A percentile compares a stretch with the other conserved stretches of the same genome.
Evolutionary conservation across 2,329 filamentous ascomycete species (phyloP).

Genomic region (Akanthomyces dipterigenus): DNA sequence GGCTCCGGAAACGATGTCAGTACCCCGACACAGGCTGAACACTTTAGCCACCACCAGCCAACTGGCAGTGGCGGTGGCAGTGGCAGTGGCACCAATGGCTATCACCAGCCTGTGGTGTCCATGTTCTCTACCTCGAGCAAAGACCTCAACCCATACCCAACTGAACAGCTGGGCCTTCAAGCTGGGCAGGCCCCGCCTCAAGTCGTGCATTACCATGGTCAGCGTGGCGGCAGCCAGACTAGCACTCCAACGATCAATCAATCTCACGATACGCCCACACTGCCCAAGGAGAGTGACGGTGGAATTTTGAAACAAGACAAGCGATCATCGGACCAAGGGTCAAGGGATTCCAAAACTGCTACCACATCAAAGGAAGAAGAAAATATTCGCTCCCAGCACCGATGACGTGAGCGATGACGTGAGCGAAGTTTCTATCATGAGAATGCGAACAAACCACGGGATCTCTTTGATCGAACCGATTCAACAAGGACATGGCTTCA

Average conservation of each 20-base stretch:
- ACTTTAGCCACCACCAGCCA: conserved; percentile 38
- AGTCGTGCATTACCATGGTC: conserved; percentile 61
- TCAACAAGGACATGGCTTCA: background rate
- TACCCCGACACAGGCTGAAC: conserved; percentile 57
- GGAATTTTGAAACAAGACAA: conserved; percentile 14
- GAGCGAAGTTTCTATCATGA: background rate
- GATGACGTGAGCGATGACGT: conserved; percentile 6
- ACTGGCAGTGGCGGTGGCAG: conserved; percentile 27
- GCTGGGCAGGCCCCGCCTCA: conserved; percentile 58
- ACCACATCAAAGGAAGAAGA: background rate
- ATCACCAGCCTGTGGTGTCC: conserved; percentile 60
- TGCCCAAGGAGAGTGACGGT: conserved; percentile 45
- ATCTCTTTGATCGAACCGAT: background rate
- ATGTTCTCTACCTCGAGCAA: conserved; percentile 66
- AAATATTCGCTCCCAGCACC: conserved; percentile 5
- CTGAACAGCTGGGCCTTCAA: conserved; percentile 55
- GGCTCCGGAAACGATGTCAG: conserved; percentile 49
- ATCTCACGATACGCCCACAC: conserved; percentile 38
- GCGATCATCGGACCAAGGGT: background rate
- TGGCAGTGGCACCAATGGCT: conserved; percentile 49
- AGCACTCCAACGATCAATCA: conserved; percentile 55
- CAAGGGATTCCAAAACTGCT: background rate
- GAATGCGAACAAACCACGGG: no score
- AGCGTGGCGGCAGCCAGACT: conserved; percentile 59
- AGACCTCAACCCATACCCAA: conserved; percentile 61